These are phyloP conservation scores for Avena insularis DNA, from an alignment of 176 grass and related monocot genomes.

Conservation along the genomic window DNA sequence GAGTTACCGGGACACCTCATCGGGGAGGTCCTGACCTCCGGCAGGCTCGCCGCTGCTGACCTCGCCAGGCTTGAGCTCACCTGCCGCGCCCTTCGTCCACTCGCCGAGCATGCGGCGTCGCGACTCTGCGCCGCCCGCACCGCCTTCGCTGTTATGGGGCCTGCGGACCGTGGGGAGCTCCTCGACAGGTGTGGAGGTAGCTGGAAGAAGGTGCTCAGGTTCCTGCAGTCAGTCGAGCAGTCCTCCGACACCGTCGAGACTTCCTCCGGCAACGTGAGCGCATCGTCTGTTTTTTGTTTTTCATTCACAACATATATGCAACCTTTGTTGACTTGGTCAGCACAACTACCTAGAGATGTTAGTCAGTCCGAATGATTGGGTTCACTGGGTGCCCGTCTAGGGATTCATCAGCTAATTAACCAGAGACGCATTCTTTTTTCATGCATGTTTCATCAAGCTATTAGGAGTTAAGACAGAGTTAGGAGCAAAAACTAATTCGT, in stretches of 20 bases:
- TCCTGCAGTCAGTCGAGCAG: constrained; percentile 85
- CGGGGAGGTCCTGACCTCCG: constrained; percentile 77
- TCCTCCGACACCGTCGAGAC: constrained; percentile 78
- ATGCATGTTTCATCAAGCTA: neutral
- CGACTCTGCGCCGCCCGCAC: constrained; percentile 61
- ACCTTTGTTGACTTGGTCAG: neutral
- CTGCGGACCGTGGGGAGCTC: constrained; percentile 52
- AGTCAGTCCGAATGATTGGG: neutral
- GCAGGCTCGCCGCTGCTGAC: constrained; percentile 66
- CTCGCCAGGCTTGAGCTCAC: constrained; percentile 81
- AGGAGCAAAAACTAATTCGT: neutral
- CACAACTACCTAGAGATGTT: neutral
- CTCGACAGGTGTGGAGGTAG: constrained; percentile 73
- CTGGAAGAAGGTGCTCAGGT: constrained; percentile 98
- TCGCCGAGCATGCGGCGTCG: constrained; percentile 82
- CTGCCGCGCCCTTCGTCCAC: constrained; percentile 73
- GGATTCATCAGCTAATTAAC: neutral
- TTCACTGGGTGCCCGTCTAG: neutral
- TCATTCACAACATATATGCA: neutral
- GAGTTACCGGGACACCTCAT: constrained; percentile 86
- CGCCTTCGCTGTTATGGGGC: constrained; percentile 54
- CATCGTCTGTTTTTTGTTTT: neutral
- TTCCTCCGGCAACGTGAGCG: constrained; percentile 80
- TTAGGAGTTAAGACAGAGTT: neutral
- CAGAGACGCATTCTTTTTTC: neutral